Base-by-base conservation (phyloP, 2,329 filamentous ascomycete genomes). In the Phialophora verrucosa region DNA sequence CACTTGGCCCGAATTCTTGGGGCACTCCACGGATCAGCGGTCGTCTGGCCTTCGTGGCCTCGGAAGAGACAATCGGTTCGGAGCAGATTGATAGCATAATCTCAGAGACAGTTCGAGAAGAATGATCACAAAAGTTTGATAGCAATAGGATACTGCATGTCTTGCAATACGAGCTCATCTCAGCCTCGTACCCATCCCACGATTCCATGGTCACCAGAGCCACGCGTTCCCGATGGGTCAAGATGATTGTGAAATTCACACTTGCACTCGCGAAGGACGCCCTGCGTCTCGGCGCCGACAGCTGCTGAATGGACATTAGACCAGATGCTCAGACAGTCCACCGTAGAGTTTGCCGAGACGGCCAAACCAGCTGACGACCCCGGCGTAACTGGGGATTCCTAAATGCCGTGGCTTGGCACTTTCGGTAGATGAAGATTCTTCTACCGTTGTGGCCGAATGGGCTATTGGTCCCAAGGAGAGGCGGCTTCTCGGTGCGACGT, bases 321-420 rank as follows among this genome's bases (percentile, higher is more conserved):
- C 10, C 10, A 35, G 32, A 35, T 3, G 32, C 32, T 12, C 32
- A 35, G 32, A 35, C 32, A 0, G 32, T 35, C 11, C 32, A 11
- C 32, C 32, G 32, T 35, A 35, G 32, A 35, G 32, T 35, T 31
- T 31, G 32, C 32, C 32, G 32, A 35, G 32, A 35, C 32, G 32
- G 32, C 32, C 32, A 35, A 12, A 35, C 11, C 10, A 12, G 32
- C 10, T 11, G 32, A 35, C 2, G 10, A 35, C 10, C 4, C 44
- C 44, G 44, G 44, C 44, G 17, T 49, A n/a, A 23, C 10, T 49
- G 20, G 17, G n/a, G 20, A 12, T 49, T 20, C 44, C 44, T 49
- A 49, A 49, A 49, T 49, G 44, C 44, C 44, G 44, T 49, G 44
- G 4, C 17, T 49, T 49, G 44, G 44, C 44, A 49, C 17, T 23